Percentiles rank a stretch among this genome's conserved stretches.
These are phyloP conservation scores for Monosporascus sp. DNA, from an alignment of 2,329 filamentous ascomycete species.

Conservation along the genomic window DNA sequence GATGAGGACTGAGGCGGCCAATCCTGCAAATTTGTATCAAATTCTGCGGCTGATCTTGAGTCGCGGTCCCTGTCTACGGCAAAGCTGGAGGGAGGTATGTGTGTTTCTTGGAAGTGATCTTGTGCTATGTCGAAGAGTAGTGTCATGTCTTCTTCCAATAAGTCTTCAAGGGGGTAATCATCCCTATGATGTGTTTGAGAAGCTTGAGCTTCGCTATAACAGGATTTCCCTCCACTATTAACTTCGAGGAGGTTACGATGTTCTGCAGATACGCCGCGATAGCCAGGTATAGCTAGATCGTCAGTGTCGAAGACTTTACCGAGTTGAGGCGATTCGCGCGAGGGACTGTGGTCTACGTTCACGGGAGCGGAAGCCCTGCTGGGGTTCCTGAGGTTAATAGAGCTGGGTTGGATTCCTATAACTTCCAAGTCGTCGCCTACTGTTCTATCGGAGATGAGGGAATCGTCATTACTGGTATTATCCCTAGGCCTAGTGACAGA, in stretches of 20 bases:
- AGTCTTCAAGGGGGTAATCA: conserved; percentile 19
- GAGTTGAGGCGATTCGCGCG: neutral
- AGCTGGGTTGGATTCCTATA: no score
- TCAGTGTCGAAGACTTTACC: neutral
- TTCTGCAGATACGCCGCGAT: neutral
- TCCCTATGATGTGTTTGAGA: conserved; percentile 6
- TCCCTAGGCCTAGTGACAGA: neutral
- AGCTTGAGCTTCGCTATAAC: neutral
- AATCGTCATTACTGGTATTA: neutral
- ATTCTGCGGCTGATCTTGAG: conserved; percentile 29
- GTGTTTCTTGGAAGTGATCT: conserved; percentile 10
- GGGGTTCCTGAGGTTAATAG: neutral
- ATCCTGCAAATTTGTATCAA: conserved; percentile 30
- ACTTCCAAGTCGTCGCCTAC: no score
- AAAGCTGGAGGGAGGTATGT: conserved; percentile 29
- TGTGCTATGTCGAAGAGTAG: conserved; percentile 9
- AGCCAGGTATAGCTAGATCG: neutral
- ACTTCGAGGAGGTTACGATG: neutral
- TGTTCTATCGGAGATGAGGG: no score
- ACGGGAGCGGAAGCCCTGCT: neutral
- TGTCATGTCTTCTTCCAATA: conserved; percentile 20
- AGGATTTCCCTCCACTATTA: neutral
- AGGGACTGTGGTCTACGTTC: neutral
- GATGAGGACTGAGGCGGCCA: conserved; percentile 22
- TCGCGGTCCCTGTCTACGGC: conserved; percentile 24